Evolutionary conservation across 2,329 filamentous ascomycete species (phyloP).

Genomic region (Aspergillus ustus): DNA sequence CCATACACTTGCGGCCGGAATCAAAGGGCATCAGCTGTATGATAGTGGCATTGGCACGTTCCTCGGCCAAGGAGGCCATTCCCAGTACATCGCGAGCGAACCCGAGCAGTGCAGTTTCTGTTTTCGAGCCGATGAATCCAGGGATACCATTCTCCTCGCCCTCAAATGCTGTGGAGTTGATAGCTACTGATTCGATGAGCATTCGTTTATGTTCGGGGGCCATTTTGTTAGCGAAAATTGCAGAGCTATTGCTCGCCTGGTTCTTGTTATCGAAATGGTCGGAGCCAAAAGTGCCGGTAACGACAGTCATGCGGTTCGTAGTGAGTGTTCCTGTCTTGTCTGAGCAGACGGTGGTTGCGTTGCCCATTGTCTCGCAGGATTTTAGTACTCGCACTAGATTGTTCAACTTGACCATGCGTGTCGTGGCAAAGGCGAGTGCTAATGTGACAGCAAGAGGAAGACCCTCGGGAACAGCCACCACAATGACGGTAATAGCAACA

Average conservation of each 20-base stretch:
- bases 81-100: constrained; percentile 66
- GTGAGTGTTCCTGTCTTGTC: constrained; percentile 77
- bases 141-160: constrained; percentile 48
- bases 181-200: constrained; percentile 39
- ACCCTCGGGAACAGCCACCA: constrained; percentile 69
- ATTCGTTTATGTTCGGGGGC: constrained; percentile 54
- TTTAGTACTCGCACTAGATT: constrained; percentile 75
- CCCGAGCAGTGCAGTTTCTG: constrained; percentile 69
- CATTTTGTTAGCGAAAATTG: constrained; percentile 2
- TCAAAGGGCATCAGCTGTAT: constrained; percentile 72
- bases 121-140: constrained; percentile 70
- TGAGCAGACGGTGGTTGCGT: constrained; percentile 76
- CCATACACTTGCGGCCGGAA: constrained; percentile 67
- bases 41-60: constrained; percentile 59
- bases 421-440: constrained; percentile 74
- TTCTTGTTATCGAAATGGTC: constrained; percentile 23
- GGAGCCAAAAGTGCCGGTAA: constrained; percentile 67
- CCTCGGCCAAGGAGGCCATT: constrained; percentile 62
- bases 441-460: constrained; percentile 75
- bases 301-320: constrained; percentile 74
- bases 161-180: constrained; percentile 70
- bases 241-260: constrained; percentile 14
- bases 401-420: constrained; percentile 74
- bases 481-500: constrained; percentile 75
- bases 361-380: constrained; percentile 79